These are phyloP conservation scores for Irineochytrium annulatum DNA, from an alignment of 192 early-diverging fungal species.

Conservation along the genomic window DNA sequence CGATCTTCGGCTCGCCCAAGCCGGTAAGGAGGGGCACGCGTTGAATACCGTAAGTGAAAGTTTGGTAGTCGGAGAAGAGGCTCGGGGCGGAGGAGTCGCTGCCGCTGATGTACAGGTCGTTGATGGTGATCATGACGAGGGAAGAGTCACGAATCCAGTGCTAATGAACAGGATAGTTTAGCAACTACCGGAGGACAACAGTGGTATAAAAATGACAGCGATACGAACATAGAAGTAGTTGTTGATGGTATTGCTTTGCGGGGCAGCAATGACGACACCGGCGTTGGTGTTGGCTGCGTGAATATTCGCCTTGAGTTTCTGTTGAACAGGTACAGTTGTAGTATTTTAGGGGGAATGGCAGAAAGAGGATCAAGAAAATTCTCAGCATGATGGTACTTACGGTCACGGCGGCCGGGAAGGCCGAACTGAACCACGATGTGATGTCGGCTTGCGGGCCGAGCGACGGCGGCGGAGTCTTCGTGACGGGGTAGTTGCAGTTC, in stretches of 20 bases:
- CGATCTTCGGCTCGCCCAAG: slow-evolving; percentile 64
- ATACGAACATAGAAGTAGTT: background rate
- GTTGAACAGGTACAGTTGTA: too few relatives aligned
- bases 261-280: background rate
- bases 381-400: too few relatives aligned
- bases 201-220: too few relatives aligned
- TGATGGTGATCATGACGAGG: background rate
- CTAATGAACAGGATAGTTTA: too few relatives aligned
- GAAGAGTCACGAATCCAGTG: background rate
- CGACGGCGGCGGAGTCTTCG: background rate
- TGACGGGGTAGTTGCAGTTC: background rate
- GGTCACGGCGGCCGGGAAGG: background rate
- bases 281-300: background rate
- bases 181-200: too few relatives aligned
- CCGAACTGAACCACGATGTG: background rate
- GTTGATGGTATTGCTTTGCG: background rate
- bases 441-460: background rate
- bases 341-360: too few relatives aligned
- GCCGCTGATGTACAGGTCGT: slow-evolving; percentile 2
- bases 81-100: background rate
- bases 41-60: background rate
- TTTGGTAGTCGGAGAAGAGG: background rate
- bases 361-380: too few relatives aligned
- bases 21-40: slow-evolving; percentile 9
- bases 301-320: background rate